Conservation (phyloP, 495 filamentous ascomycete species). For the Elaphomyces granulatus region DNA sequence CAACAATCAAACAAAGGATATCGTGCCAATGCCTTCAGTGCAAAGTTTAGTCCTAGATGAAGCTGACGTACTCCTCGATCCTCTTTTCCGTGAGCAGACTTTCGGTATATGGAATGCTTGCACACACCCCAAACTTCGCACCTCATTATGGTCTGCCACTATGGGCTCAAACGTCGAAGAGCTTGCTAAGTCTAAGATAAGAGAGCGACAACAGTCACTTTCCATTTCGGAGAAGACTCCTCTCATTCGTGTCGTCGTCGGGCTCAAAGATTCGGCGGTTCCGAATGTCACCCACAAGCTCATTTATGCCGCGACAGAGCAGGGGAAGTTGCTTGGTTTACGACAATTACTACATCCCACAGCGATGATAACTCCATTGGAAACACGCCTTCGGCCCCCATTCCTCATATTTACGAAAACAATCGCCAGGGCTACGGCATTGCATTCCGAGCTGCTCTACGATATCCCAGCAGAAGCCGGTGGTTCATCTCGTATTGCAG, state of each 20-base stretch:
- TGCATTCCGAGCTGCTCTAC: constrained; percentile 83
- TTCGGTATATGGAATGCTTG: constrained; percentile 73
- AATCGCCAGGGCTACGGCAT: constrained; percentile 72
- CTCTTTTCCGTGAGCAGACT: constrained; percentile 81
- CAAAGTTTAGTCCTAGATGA: constrained; percentile 73
- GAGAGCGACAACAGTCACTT: constrained; percentile 27
- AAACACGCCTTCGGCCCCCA: constrained; percentile 60
- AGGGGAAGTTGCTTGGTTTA: constrained; percentile 82
- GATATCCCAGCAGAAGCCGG: constrained; percentile 84
- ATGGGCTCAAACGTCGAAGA: constrained; percentile 89
- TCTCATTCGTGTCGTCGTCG: constrained; percentile 74
- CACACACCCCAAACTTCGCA: constrained; percentile 46
- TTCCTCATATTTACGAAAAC: constrained; percentile 94
- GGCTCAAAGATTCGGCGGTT: constrained; percentile 86
- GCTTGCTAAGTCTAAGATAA: constrained; percentile 48
- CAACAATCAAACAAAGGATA: constrained; percentile 25
- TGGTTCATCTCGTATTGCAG: constrained; percentile 71
- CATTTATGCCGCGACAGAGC: constrained; percentile 80
- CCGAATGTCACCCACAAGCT: constrained; percentile 83
- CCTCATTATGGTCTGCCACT: constrained; percentile 87
- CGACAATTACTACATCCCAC: constrained; percentile 82
- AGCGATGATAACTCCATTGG: constrained; percentile 35
- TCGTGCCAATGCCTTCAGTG: constrained; percentile 45
- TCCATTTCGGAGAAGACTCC: constrained; percentile 15
- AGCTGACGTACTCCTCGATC: constrained; percentile 87